Evolutionary conservation across 106 monocot species (phyloP).

Genomic region (Apostasia ramifera): DNA sequence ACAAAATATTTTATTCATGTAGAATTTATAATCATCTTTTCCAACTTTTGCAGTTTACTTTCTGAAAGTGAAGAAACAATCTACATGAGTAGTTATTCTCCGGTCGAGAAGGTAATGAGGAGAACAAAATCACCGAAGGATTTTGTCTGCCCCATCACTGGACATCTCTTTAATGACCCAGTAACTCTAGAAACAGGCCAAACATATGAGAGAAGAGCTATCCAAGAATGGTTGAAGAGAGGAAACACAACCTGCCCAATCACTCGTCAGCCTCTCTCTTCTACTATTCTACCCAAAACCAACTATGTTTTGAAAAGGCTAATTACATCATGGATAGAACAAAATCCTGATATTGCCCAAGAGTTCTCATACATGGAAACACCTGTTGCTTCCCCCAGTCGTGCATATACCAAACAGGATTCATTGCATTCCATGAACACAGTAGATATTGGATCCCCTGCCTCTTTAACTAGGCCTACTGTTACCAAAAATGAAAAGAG

Average conservation of each 20-base stretch:
- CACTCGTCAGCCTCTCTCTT: conserved; percentile 44
- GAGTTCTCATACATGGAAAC: conserved; percentile 32
- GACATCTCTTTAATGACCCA: conserved; percentile 43
- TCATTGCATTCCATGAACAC: conserved; percentile 3
- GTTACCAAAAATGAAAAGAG: conserved; percentile 17
- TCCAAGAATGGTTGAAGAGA: conserved; percentile 51
- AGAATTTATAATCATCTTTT: not conserved
- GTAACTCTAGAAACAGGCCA: conserved; percentile 59
- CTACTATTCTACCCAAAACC: conserved; percentile 33
- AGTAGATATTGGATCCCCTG: conserved; percentile 2
- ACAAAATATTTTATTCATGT: not conserved
- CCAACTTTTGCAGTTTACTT: conserved; percentile 20
- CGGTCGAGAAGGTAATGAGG: conserved; percentile 16
- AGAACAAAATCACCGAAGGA: conserved; percentile 43
- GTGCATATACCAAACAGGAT: conserved; percentile 12
- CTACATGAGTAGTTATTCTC: conserved; percentile 10
- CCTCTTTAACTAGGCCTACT: conserved; percentile 3
- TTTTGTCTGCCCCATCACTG: conserved; percentile 54
- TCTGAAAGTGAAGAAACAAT: conserved; percentile 30
- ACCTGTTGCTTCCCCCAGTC: conserved; percentile 16
- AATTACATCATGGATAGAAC: conserved; percentile 44
- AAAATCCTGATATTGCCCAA: conserved; percentile 32
- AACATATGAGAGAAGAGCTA: conserved; percentile 51
- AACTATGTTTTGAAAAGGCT: conserved; percentile 47
- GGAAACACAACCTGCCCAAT: conserved; percentile 53